Base-by-base conservation (phyloP, 495 filamentous ascomycete species). In the Xylaria palmicola region DNA sequence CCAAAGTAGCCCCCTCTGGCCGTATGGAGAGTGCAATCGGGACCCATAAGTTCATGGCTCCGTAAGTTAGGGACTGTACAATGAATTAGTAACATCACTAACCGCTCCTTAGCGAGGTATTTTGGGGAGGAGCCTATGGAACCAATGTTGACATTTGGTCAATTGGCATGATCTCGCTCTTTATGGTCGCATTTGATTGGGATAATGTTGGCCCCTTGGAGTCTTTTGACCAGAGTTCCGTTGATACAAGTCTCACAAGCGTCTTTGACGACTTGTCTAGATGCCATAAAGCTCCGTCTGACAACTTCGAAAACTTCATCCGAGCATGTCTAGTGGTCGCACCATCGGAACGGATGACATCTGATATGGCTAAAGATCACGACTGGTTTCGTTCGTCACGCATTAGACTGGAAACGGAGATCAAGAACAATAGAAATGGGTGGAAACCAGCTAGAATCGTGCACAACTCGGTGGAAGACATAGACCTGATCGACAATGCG, bases 1-100 rank as follows among this genome's bases (percentile, higher is more conserved):
- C 87, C 6, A 83, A 74, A 34, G 72, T 75, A 15, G 56, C 68
- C 3, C 63, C 67, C 17, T 65, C 68, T 4, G 70, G 77, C 15
- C 79, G 88, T 13, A 85, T 90, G 83, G 77, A 75, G 32, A 86
- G 86, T 0, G 45, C 76, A 15, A 78, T 89, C 8, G 90, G 90
- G 1, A 93, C 90, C 1, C 43, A 65, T 0, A 81, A 84, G 37
- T 93, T 86, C 62, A 78, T 79, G 56, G 88, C 90, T 32, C 90
- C 90, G 90, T 93, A 70, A 83, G 89, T n/a, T 69, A 6, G 12
- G 15, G 15, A 15, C 4, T 3, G 15, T 9, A 24, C n/a, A 12
- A 4, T 19, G 4, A 1, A 1, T 2, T n/a, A 12, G 0, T 34
- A 34, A 9, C 15, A 29, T n/a, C 64, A 26, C 51, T 64, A 27